Evolutionary conservation across 2,329 filamentous ascomycete genomes (phyloP), one percentile per base, ranked within the genome.

Genomic region (Bipolaris cookei): DNA sequence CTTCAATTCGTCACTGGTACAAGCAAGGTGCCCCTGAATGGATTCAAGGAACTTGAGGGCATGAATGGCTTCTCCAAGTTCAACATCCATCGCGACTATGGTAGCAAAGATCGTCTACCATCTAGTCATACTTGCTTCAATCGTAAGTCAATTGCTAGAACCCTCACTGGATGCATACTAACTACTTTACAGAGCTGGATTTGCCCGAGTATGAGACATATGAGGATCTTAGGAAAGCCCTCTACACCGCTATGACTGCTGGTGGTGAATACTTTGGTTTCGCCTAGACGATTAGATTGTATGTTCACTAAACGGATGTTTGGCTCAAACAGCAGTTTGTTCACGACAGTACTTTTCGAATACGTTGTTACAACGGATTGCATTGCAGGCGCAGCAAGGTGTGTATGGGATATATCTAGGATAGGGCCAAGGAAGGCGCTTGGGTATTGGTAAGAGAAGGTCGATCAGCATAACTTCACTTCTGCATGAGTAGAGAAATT

Each of bases 111-210:
- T 73, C 90, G 95, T 66, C 84, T 99, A 64, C 95, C 95, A 54
- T 96, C 91, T 70, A 97, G 93, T 69, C 96, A 99, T 78, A 99
- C 95, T 63, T 99, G 95, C 83, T 99, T 99, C 81, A 99, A 99
- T 77, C 95, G 92, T 97, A 86, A 90, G 91, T 90, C 60, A 51
- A 35, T 16, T 43, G 4, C 34, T 10, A 16, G 18, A 3, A 18
- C 21, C n/a, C 13, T 14, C 13, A 13, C 18, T 23, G 7, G 6
- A 35, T 18, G 7, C 30, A 32, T 25, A 65, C 78, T 83, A 71
- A 84, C 68, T 50, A 42, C 4, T 41, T 54, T 51, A 58, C 76
- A 97, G 92, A 99, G 82, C 91, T 99, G 75, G 95, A 99, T 81
- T 86, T 99, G 67, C 95, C 95, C 39, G 95, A 99, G 80, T 99